A percentile compares a stretch with the other conserved stretches of the same genome.
These are phyloP conservation scores for Hyaloscypha hepaticicola DNA, from an alignment of 495 filamentous ascomycete genomes.

Conservation along the genomic window DNA sequence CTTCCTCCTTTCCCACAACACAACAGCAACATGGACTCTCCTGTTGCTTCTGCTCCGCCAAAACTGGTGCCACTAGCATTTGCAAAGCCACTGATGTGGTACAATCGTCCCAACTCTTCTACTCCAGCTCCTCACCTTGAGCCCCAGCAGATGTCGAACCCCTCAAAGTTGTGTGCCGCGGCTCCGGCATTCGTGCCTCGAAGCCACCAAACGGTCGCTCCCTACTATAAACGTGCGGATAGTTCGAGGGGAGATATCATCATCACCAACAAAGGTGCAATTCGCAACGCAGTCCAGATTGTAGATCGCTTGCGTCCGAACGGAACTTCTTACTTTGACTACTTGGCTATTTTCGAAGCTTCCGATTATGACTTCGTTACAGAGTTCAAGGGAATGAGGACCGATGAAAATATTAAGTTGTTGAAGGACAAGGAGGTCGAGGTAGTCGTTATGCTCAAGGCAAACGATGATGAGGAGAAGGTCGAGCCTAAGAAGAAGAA, in stretches of 20 bases:
- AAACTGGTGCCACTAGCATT: too few relatives aligned
- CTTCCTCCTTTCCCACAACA: too few relatives aligned
- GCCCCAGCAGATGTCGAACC: too few relatives aligned
- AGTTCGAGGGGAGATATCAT: slow-evolving; percentile 8
- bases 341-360: background rate
- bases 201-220: background rate
- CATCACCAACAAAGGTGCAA: background rate
- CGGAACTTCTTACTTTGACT: background rate
- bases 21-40: too few relatives aligned
- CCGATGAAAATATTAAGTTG: slow-evolving; percentile 3
- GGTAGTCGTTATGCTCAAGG: slow-evolving; percentile 1
- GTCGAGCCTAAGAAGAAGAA: background rate
- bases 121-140: too few relatives aligned
- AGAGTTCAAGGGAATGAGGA: background rate
- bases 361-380: background rate
- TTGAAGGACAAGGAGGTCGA: slow-evolving; percentile 5
- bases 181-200: background rate
- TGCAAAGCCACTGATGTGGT: too few relatives aligned
- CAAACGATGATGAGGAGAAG: background rate
- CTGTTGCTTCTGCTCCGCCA: too few relatives aligned
- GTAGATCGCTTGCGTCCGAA: background rate
- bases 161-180: background rate
- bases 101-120: too few relatives aligned
- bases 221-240: background rate
- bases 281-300: background rate